Evolutionary conservation across 228 moss, liverwort and hornwort species (phyloP).

Genomic region (Sphagnum magellanicum): DNA sequence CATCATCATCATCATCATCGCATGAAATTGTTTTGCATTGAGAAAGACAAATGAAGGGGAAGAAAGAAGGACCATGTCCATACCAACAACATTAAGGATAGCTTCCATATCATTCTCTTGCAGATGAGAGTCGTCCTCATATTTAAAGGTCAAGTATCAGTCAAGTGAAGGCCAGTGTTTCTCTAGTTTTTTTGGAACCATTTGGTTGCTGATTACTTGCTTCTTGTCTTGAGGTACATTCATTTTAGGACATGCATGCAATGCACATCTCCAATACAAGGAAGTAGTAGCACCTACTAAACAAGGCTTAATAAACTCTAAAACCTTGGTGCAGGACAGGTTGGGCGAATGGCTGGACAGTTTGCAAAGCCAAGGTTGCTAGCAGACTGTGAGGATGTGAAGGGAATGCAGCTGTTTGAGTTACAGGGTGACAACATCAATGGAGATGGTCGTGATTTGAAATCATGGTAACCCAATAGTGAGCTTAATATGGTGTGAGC

Average conservation of each 20-base stretch:
- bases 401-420: slow-evolving; percentile 46
- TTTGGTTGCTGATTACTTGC: neutral
- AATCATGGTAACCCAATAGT: slow-evolving; percentile 43
- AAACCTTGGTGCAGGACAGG: slow-evolving; percentile 7
- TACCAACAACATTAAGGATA: slow-evolving; percentile 43
- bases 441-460: slow-evolving; percentile 34
- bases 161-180: slow-evolving; percentile 11
- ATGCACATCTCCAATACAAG: neutral
- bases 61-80: neutral
- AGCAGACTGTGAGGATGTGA: slow-evolving; percentile 31
- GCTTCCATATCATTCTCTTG: slow-evolving; percentile 28
- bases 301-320: neutral
- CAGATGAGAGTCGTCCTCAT: slow-evolving; percentile 46
- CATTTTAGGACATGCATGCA: too few species aligned
- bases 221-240: neutral
- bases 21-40: too few species aligned
- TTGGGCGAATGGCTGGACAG: slow-evolving; percentile 75
- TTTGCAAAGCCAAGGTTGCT: slow-evolving; percentile 57
- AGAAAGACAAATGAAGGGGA: too few species aligned
- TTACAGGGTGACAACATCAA: slow-evolving; percentile 66
- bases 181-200: neutral
- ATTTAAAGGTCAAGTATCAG: slow-evolving; percentile 41
- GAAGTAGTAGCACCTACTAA: neutral
- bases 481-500: slow-evolving; percentile 55
- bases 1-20: too few species aligned